Evolutionary conservation across 2,329 filamentous ascomycete species (phyloP), one percentile per base, ranked within the genome.

Genomic region (Xenoacremonium recifei): DNA sequence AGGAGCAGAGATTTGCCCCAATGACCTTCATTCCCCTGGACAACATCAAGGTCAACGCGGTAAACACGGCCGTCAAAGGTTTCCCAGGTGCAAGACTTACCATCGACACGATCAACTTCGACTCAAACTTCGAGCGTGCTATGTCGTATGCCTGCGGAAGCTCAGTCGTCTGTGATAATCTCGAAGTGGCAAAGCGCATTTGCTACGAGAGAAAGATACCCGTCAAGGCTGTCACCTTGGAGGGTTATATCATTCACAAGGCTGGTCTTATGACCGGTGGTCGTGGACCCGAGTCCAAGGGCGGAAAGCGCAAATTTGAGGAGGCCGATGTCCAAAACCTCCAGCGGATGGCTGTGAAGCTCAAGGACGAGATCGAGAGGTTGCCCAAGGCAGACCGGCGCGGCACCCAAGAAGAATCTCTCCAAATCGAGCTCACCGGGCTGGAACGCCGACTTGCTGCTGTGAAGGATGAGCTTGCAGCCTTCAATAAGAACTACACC

Each of bases 201-300:
- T 91, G 89, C 61, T 97, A 95, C 61, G 82, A 87, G 43, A 85
- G 82, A 50, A 84, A 80, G 21, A 84, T 96, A 21, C 87, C 91
- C 45, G 91, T 95, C 39, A 97, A 97, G 65, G 91, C 92, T 5
- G 92, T 99, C 11, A 95, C 91, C 1, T 68, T 97, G 11, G 91
- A 97, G 60, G 93, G 93, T n/a, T 92, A 86, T 40, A 86, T 99
- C 47, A 96, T 99, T 50, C 90, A 96, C 71, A 97, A 97, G 63
- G 90, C 88, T 34, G 93, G 93, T 59, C 77, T 95, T 39, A 97
- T 99, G 86, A 97, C 93, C 36, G 93, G 93, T 74, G 93, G 93
- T 52, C 86, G 90, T 48, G 85, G 89, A 21, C 84, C 83, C 1
- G 81, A 86, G 34, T 79, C 83, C 35, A 88, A 87, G 62, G 82